These are phyloP conservation scores for Hemileccinum rubropunctum DNA, from an alignment of 768 basidiomycete genomes.

Conservation along the genomic window DNA sequence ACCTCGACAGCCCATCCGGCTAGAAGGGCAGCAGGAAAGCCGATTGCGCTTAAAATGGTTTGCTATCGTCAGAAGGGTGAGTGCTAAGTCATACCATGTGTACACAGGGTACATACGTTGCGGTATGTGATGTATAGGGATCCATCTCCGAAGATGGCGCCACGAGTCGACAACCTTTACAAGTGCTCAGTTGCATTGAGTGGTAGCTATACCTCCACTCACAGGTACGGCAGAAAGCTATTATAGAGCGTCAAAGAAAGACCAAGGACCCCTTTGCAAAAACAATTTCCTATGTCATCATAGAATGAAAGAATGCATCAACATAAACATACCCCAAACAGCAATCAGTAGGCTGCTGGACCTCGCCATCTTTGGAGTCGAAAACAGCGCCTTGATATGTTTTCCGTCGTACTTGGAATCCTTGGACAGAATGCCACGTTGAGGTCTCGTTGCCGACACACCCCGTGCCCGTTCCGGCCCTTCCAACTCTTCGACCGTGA, in stretches of 20 bases:
- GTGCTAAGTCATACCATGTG: neutral
- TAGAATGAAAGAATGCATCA: too few species aligned
- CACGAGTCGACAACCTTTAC: conserved; percentile 56
- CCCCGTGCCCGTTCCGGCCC: conserved; percentile 25
- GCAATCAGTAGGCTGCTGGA: conserved; percentile 59
- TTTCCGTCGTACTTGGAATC: conserved; percentile 36
- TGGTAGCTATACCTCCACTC: conserved; percentile 11
- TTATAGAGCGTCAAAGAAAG: conserved; percentile 70
- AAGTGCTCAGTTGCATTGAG: neutral
- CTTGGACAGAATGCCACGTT: conserved; percentile 34
- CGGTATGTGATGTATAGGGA: conserved; percentile 71
- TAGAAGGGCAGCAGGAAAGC: conserved; percentile 68
- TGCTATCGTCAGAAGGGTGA: conserved; percentile 40
- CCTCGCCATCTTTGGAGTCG: conserved; percentile 59
- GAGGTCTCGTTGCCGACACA: conserved; percentile 11
- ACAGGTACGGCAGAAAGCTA: conserved; percentile 53
- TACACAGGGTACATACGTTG: conserved; percentile 45
- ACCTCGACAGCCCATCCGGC: conserved; percentile 71
- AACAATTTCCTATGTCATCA: too few species aligned
- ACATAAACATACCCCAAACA: conserved; percentile 41
- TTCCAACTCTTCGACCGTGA: conserved; percentile 46
- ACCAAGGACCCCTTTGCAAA: conserved; percentile 59
- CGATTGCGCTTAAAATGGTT: conserved; percentile 65
- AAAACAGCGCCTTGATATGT: conserved; percentile 62
- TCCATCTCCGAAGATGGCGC: conserved; percentile 66